Conservation (phyloP, 108 stramenopile species). For the Skeletonema potamos region DNA sequence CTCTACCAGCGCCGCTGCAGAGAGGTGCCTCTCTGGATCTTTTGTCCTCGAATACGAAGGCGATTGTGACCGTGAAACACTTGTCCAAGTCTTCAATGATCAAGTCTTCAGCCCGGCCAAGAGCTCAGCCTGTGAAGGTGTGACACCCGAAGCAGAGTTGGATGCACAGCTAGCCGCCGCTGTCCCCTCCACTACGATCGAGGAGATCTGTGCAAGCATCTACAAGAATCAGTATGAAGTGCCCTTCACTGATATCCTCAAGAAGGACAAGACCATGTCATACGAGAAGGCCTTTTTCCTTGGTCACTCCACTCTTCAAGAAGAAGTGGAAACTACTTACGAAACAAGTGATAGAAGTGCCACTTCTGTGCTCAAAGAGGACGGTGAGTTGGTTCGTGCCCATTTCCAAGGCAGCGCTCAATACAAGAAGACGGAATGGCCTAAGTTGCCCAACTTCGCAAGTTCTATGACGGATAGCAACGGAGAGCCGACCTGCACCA, state of each 20-base stretch:
- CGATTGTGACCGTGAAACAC: conserved; percentile 19
- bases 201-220: conserved; percentile 12
- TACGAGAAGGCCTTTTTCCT: conserved; percentile 36
- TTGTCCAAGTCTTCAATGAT: conserved; percentile 25
- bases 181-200: not conserved
- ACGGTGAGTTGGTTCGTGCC: conserved; percentile 23
- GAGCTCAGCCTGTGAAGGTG: conserved; percentile 2
- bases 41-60: conserved; percentile 26
- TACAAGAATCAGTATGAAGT: conserved; percentile 8
- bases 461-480: not conserved
- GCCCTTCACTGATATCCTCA: conserved; percentile 27
- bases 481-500: conserved; percentile 8
- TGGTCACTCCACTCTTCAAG: conserved; percentile 10
- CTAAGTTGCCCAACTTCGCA: conserved; percentile 28
- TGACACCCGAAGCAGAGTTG: conserved; percentile 21
- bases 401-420: conserved; percentile 25
- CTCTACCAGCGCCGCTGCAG: not conserved
- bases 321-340: conserved; percentile 45
- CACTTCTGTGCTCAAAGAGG: conserved; percentile 16
- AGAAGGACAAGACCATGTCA: conserved; percentile 13
- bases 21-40: not conserved
- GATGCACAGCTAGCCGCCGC: conserved; percentile 13
- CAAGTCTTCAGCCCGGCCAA: conserved; percentile 19
- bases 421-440: conserved; percentile 22
- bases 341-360: conserved; percentile 16